Evolutionary conservation across 1,284 basidiomycete species (phyloP).

Genomic region (Ustilago crameri): DNA sequence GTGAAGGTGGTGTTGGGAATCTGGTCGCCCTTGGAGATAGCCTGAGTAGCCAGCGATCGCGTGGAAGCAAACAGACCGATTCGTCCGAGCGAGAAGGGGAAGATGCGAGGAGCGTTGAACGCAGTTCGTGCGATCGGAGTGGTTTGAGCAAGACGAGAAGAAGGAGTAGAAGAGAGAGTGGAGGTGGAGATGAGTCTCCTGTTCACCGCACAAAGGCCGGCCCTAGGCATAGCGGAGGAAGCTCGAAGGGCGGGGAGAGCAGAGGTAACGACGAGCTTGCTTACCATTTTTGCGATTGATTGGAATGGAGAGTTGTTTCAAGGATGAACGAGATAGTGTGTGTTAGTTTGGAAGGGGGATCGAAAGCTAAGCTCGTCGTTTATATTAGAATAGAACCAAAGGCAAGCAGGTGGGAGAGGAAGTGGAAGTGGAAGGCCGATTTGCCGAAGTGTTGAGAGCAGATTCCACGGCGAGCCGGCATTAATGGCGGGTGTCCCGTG

Average conservation of each 20-base stretch:
- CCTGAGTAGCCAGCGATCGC: slow-evolving; percentile 13
- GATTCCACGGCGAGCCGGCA: neutral
- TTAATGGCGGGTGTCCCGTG: slow-evolving; percentile 3
- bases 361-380: slow-evolving; percentile 2
- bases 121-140: neutral
- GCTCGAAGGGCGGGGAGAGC: slow-evolving; percentile 3
- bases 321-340: neutral
- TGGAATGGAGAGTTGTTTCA: neutral
- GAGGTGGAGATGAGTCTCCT: slow-evolving; percentile 41
- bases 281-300: slow-evolving; percentile 47
- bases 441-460: slow-evolving; percentile 1
- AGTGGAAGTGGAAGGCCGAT: slow-evolving; percentile 15
- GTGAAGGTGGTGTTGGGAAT: slow-evolving; percentile 76
- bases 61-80: neutral
- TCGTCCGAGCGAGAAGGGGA: slow-evolving; percentile 12
- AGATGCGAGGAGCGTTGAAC: neutral
- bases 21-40: slow-evolving; percentile 72
- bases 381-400: slow-evolving; percentile 11
- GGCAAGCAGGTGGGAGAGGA: neutral
- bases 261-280: slow-evolving; percentile 23
- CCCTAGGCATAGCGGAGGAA: neutral
- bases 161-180: slow-evolving; percentile 2
- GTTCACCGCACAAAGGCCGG: neutral
- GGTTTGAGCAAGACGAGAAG: neutral
- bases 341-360: neutral